Conservation (phyloP, 169 alveolate genomes). For the Cryptosporidium bovis region DNA sequence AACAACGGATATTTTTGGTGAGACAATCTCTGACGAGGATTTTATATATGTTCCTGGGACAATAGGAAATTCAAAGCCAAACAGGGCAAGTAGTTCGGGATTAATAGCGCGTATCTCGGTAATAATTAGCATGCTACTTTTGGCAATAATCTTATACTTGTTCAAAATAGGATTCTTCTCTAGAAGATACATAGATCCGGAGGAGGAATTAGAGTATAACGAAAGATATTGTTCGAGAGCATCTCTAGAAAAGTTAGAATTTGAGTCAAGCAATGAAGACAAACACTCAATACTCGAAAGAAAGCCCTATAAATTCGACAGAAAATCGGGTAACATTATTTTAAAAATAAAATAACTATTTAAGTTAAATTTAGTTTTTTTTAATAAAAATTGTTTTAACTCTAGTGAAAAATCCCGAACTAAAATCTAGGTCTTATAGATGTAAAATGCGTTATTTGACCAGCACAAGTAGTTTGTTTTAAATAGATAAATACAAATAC, state of each 20-base stretch:
- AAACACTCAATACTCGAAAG: background rate
- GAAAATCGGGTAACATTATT: constrained; percentile 49
- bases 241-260: constrained; percentile 54
- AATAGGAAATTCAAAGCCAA: constrained; percentile 9
- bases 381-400: too few species aligned
- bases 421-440: background rate
- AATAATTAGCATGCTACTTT: constrained; percentile 17
- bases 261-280: background rate
- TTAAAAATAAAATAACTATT: background rate
- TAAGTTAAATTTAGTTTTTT: too few species aligned
- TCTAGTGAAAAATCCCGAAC: background rate
- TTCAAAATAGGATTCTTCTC: constrained; percentile 19
- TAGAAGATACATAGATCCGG: background rate
- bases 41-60: constrained; percentile 54
- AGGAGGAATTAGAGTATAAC: constrained; percentile 1
- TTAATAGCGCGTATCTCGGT: constrained; percentile 21
- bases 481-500: too few species aligned
- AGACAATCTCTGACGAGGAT: constrained; percentile 48
- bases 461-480: too few species aligned
- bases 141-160: constrained; percentile 29
- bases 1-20: constrained; percentile 58
- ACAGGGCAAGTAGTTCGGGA: background rate
- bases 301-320: constrained; percentile 31
- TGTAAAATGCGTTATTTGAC: background rate
- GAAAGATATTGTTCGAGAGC: constrained; percentile 64